Percentiles rank a stretch among this genome's conserved stretches.
These are phyloP conservation scores for Penicillium pulvis DNA, from an alignment of 495 filamentous ascomycete species.

Conservation along the genomic window DNA sequence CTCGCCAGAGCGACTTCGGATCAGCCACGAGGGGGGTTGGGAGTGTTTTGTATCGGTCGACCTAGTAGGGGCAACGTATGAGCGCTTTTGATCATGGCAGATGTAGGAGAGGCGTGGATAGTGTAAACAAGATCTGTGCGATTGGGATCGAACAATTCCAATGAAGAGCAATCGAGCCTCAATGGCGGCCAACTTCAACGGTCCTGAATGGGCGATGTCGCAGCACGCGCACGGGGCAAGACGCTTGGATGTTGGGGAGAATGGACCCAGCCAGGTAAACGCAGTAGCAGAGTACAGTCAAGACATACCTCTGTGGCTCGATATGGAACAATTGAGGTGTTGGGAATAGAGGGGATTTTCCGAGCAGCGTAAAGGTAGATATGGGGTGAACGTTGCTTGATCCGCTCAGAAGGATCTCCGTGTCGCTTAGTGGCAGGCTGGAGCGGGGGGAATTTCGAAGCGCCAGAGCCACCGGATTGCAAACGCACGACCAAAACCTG, in stretches of 20 bases:
- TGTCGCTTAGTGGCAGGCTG: conserved; percentile 50
- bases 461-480: conserved; percentile 25
- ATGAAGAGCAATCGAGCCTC: not conserved
- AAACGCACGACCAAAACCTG: conserved; percentile 17
- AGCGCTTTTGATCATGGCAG: conserved; percentile 21
- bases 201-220: conserved; percentile 22
- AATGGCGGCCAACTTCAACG: conserved; percentile 19
- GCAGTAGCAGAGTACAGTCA: conserved; percentile 4
- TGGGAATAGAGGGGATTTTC: conserved; percentile 7
- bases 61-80: conserved; percentile 34
- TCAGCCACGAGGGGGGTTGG: conserved; percentile 25
- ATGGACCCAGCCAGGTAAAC: conserved; percentile 8
- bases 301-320: conserved; percentile 26
- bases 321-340: conserved; percentile 26
- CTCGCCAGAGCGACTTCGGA: conserved; percentile 38
- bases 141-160: conserved; percentile 3
- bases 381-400: conserved; percentile 37
- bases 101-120: not conserved
- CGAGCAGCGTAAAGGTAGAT: conserved; percentile 28
- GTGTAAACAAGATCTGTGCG: not conserved
- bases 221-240: conserved; percentile 34
- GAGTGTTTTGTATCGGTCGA: conserved; percentile 35
- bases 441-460: conserved; percentile 36
- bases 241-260: conserved; percentile 15
- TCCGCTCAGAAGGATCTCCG: conserved; percentile 42